phyloP scores from a whole-genome alignment of 768 basidiomycete species.

The Rhizopogon salebrosus region DNA sequence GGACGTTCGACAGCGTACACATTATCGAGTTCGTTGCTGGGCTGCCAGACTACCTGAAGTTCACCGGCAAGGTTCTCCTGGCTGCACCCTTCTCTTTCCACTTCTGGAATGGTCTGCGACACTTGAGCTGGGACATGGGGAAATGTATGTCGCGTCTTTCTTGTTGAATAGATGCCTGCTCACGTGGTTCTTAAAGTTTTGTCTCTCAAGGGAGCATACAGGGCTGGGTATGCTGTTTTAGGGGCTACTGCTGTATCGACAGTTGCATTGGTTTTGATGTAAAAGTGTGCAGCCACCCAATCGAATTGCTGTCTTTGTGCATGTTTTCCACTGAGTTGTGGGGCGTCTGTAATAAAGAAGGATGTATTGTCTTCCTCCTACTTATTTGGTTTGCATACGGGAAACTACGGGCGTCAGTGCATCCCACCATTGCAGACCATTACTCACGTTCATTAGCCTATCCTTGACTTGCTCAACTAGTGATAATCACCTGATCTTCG shows the following conservation, averaged over 20 bases:
- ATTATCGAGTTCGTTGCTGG: slow-evolving; percentile 66
- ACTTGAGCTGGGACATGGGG: slow-evolving; percentile 85
- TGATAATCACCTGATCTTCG: neutral
- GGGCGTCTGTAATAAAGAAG: no score
- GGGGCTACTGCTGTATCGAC: slow-evolving; percentile 75
- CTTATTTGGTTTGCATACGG: no score
- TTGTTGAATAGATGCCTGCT: neutral
- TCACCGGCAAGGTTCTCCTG: slow-evolving; percentile 68
- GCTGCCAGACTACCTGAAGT: slow-evolving; percentile 75
- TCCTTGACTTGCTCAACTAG: neutral
- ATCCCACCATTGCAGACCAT: neutral
- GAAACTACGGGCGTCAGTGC: no score
- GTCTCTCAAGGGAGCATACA: slow-evolving; percentile 74
- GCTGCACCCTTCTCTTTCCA: slow-evolving; percentile 91
- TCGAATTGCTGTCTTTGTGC: neutral
- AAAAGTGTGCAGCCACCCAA: slow-evolving; percentile 3
- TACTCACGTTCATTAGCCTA: neutral
- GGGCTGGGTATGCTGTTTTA: slow-evolving; percentile 78
- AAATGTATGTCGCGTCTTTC: slow-evolving; percentile 61
- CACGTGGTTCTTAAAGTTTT: slow-evolving; percentile 47
- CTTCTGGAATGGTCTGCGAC: slow-evolving; percentile 83
- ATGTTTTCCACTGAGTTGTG: neutral
- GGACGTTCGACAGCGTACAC: slow-evolving; percentile 72
- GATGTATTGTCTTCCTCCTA: no score
- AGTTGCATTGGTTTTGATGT: slow-evolving; percentile 57